Base-by-base conservation (phyloP, 139 green algal species). In the Eudorina sp. region DNA sequence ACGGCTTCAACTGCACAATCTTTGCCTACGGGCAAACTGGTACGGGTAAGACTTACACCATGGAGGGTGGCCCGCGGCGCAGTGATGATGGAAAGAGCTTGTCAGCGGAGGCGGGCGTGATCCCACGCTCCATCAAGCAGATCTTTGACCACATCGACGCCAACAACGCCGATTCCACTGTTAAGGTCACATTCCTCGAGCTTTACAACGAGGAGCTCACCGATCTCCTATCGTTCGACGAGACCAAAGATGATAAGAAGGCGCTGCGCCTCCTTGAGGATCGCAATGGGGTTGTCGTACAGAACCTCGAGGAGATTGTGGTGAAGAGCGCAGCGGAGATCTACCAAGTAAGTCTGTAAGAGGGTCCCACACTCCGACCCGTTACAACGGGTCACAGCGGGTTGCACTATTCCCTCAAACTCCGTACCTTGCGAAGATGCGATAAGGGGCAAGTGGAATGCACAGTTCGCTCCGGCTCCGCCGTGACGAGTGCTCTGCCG, bases 201-300 rank as follows among this genome's bases (percentile, higher is more conserved):
- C 94, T 99, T 58, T 99, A 99, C 96, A 99, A 99, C 91, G 98
- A 99, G 91, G 98, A 99, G 93, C 95, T 99, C 29, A 99, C 97
- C 5, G 98, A 99, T 88, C 90, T 99, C 83, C 93, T 99, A 88
- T 79, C 80, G 3, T 51, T 86, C 19, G 84, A 89, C 34, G 86
- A 92, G 34, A 85, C 89, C 48, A 91, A 90, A 74, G 84, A 94
- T 40, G 90, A 92, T 41, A 83, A 45, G 89, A 93, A 90, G 84
- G 80, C 62, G 89, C 89, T 98, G 86, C 89, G 94, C 45, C 93
- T 98, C 76, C 91, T 98, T 89, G 96, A 98, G 91, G 96, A 97
- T 91, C 92, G 91, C 76, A 94, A 92, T 41, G 83, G 83, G 7
- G 96, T 99, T 43, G 89, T 98, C n/a, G 96, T 99, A 81, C 91